Conservation (phyloP, 1,139 yeast species). For the Kurtzmaniella quercitrusa region DNA sequence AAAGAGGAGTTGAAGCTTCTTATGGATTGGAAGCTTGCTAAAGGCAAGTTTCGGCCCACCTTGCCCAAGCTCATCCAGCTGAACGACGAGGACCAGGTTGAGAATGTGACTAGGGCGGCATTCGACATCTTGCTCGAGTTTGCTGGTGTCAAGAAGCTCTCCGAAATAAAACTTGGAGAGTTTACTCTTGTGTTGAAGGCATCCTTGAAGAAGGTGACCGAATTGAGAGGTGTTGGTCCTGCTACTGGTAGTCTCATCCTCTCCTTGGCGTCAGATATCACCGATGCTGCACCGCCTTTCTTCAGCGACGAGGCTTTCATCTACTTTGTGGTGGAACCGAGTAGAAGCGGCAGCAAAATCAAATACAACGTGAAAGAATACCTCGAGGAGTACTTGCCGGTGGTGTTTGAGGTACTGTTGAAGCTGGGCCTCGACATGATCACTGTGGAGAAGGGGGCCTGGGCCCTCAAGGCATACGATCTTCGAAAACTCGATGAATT, state of each 20-base stretch:
- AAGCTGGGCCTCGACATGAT: slow-evolving; percentile 13
- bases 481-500: slow-evolving; percentile 21
- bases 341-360: slow-evolving; percentile 27
- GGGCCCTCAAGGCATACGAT: slow-evolving; percentile 33
- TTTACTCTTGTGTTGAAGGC: slow-evolving; percentile 18
- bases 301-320: slow-evolving; percentile 47
- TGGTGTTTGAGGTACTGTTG: slow-evolving; percentile 13
- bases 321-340: slow-evolving; percentile 28
- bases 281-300: slow-evolving; percentile 36
- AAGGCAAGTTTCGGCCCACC: slow-evolving; percentile 44
- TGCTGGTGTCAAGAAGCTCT: slow-evolving; percentile 11
- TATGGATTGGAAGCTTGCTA: slow-evolving; percentile 49
- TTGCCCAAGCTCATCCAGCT: slow-evolving; percentile 38
- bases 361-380: slow-evolving; percentile 44
- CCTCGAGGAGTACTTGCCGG: slow-evolving; percentile 28
- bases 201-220: slow-evolving; percentile 27
- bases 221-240: slow-evolving; percentile 46
- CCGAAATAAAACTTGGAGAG: slow-evolving; percentile 4
- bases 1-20: slow-evolving; percentile 34
- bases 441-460: slow-evolving; percentile 31
- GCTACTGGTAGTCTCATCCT: slow-evolving; percentile 46
- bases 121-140: slow-evolving; percentile 20
- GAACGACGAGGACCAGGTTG: slow-evolving; percentile 26
- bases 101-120: slow-evolving; percentile 25
- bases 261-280: slow-evolving; percentile 25